Percentiles rank a stretch among this genome's conserved stretches.
phyloP scores from a whole-genome alignment of 2,329 filamentous ascomycete genomes.

The Colletotrichum phormii region DNA sequence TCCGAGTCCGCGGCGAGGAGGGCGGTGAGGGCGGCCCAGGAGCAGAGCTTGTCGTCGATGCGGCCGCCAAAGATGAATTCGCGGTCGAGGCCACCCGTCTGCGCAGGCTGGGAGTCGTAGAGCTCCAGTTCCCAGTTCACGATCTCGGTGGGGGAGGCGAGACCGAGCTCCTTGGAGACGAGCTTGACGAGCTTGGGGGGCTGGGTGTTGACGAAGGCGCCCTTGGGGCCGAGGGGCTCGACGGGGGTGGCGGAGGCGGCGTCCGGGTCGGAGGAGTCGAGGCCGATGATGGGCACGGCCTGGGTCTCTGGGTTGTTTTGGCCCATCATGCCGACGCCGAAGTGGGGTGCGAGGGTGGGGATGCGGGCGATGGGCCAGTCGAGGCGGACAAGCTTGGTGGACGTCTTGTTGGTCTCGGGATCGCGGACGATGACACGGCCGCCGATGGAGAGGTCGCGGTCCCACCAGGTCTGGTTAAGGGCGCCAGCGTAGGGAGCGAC shows the following conservation, averaged over 20 bases:
- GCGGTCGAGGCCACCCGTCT: conserved; percentile 84
- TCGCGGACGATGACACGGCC: conserved; percentile 89
- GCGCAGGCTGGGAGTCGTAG: conserved; percentile 88
- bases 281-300: conserved; percentile 91
- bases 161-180: conserved; percentile 81
- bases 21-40: conserved; percentile 88
- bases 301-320: conserved; percentile 87
- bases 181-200: conserved; percentile 86
- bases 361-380: conserved; percentile 95
- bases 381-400: conserved; percentile 86
- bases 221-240: conserved; percentile 66
- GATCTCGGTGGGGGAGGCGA: conserved; percentile 79
- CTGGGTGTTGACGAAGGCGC: conserved; percentile 84
- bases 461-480: conserved; percentile 94
- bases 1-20: conserved; percentile 75
- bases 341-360: conserved; percentile 93
- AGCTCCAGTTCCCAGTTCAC: conserved; percentile 98
- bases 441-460: conserved; percentile 90
- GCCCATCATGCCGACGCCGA: conserved; percentile 80
- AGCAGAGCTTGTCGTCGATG: conserved; percentile 98
- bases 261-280: conserved; percentile 73
- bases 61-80: conserved; percentile 96
- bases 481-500: conserved; percentile 94
- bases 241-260: conserved; percentile 45
- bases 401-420: conserved; percentile 76